phyloP scores from a whole-genome alignment of 2,329 filamentous ascomycete species.

The Cladophialophora bantiana region DNA sequence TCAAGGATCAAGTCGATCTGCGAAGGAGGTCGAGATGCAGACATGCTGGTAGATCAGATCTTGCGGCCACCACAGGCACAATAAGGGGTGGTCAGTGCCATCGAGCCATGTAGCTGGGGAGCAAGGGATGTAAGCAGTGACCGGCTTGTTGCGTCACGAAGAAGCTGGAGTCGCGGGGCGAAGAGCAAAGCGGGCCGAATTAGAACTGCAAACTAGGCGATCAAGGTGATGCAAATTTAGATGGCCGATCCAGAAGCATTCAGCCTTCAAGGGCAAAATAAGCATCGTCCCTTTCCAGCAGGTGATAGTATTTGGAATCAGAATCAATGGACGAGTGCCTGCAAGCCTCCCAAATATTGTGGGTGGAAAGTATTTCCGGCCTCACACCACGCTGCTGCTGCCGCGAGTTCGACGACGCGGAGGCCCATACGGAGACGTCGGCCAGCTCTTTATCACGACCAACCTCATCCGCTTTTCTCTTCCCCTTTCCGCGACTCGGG shows the following conservation, averaged over 20 bases:
- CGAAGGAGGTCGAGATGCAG: constrained; percentile 24
- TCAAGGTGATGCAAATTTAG: neutral
- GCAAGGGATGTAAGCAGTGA: neutral
- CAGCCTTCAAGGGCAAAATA: neutral
- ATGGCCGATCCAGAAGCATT: neutral
- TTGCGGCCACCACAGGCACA: constrained; percentile 13
- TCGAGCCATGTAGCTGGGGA: neutral
- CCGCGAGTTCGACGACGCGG: too few species aligned
- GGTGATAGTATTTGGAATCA: neutral
- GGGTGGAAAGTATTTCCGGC: too few species aligned
- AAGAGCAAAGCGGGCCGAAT: neutral
- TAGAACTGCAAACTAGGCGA: constrained; percentile 1
- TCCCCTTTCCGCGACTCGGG: neutral
- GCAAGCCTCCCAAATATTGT: too few species aligned
- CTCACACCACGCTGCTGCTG: too few species aligned
- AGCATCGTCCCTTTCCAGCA: neutral
- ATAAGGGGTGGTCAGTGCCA: neutral
- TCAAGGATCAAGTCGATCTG: constrained; percentile 18
- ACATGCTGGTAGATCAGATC: constrained; percentile 20
- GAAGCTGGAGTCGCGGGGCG: neutral
- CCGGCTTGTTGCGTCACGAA: constrained; percentile 8
- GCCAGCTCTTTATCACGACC: too few species aligned
- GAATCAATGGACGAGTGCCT: too few species aligned
- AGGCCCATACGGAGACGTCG: too few species aligned
- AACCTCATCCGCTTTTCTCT: neutral